phyloP scores from a whole-genome alignment of 345 rosid species.

The Limnanthes douglasii region DNA sequence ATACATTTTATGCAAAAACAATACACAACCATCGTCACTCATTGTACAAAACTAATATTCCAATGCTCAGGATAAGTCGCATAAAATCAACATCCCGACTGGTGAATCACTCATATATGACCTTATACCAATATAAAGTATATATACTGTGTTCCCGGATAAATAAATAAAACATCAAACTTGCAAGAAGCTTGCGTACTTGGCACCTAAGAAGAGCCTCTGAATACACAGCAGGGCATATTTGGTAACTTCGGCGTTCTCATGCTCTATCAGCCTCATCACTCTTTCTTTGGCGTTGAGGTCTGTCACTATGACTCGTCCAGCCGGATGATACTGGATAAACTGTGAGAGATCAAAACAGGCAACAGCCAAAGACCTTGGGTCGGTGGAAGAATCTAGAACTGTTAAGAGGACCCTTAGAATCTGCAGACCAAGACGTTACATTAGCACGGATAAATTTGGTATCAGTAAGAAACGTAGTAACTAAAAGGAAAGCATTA shows the following conservation, averaged over 20 bases:
- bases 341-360: conserved; percentile 95
- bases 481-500: neutral
- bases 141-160: too few relatives aligned
- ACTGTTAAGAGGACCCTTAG: conserved; percentile 84
- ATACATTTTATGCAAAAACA: too few relatives aligned
- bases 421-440: conserved; percentile 33
- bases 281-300: conserved; percentile 89
- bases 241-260: conserved; percentile 66
- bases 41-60: too few relatives aligned
- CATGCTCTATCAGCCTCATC: conserved; percentile 84
- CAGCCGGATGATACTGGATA: conserved; percentile 88
- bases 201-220: conserved; percentile 82
- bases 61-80: too few relatives aligned
- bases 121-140: too few relatives aligned
- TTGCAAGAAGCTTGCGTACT: conserved; percentile 98
- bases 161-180: conserved; percentile 26
- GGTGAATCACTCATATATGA: too few relatives aligned
- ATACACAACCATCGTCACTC: too few relatives aligned
- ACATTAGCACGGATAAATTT: conserved; percentile 1
- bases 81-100: too few relatives aligned
- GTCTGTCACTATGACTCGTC: conserved; percentile 66
- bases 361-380: conserved; percentile 79
- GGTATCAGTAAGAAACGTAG: neutral
- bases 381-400: conserved; percentile 76
- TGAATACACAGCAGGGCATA: conserved; percentile 67